Evolutionary conservation across 768 basidiomycete genomes (phyloP).

Genomic region (Calocybe gangraenosa): DNA sequence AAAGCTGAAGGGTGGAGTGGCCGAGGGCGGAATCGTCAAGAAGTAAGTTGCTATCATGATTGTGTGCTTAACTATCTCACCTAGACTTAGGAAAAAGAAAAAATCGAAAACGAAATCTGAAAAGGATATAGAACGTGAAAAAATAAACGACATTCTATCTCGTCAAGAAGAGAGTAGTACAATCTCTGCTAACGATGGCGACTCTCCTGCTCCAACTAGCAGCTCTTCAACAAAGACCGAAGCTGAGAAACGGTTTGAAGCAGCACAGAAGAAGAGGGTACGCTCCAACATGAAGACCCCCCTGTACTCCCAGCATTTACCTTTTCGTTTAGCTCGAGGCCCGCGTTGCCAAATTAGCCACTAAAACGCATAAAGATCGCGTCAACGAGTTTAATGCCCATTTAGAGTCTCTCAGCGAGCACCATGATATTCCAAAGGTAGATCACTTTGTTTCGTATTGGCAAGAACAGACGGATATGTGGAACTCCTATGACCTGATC

Average conservation of each 20-base stretch:
- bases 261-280: slow-evolving; percentile 79
- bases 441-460: slow-evolving; percentile 13
- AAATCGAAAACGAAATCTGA: slow-evolving; percentile 57
- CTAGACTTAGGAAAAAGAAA: slow-evolving; percentile 78
- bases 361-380: slow-evolving; percentile 90
- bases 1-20: slow-evolving; percentile 82
- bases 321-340: slow-evolving; percentile 53
- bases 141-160: slow-evolving; percentile 45
- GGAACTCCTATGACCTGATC: slow-evolving; percentile 6
- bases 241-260: slow-evolving; percentile 85
- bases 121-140: slow-evolving; percentile 41
- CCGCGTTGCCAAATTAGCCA: slow-evolving; percentile 71
- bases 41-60: slow-evolving; percentile 49
- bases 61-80: slow-evolving; percentile 8
- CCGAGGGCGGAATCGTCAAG: slow-evolving; percentile 77
- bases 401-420: slow-evolving; percentile 83
- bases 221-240: slow-evolving; percentile 69
- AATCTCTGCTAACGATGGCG: slow-evolving; percentile 53
- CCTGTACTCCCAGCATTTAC: slow-evolving; percentile 3
- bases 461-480: slow-evolving; percentile 2
- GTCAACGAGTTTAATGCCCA: slow-evolving; percentile 88
- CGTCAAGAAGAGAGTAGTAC: slow-evolving; percentile 44
- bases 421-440: slow-evolving; percentile 94
- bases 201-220: slow-evolving; percentile 53
- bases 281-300: slow-evolving; percentile 20